Evolutionary conservation across 208 protist genomes (phyloP), one percentile per base, ranked within the genome.

Genomic region (Trypanosoma rangeli): DNA sequence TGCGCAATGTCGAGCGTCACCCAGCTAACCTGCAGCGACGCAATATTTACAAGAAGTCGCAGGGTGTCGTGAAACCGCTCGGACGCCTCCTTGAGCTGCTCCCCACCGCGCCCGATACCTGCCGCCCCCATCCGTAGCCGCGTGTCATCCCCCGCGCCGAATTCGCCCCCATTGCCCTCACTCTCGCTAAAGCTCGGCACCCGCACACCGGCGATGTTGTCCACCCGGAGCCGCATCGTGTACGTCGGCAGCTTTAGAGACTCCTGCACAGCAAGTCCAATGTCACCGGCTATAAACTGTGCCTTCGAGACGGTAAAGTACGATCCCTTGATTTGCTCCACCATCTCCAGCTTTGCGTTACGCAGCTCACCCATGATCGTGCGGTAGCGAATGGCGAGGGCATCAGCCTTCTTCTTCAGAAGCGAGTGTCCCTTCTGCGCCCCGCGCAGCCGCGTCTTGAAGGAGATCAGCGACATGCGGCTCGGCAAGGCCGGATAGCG

Each of bases 331-430:
- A 96, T 94, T 73, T 95, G 84, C 31, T 95, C 80, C 35, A 74
- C 82, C 76, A 96, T 84, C 39, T 95, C 84, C 7, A 95, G 75
- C 70, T 97, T 97, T 0, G 90, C 87, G 18, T 90, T 83, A 49
- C 87, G 94, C 68, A 99, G 97, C 59, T 99, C 89, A 22, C 79
- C 83, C 73, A 99, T 84, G 67, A 99, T 93, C 26, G 76, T 55
- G 66, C 98, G 89, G 86, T 99, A 99, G 49, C 95, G 87, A 63
- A 99, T 74, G 18, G 87, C 95, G n/a, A 99, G 89, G 18, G 99
- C 99, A 83, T 99, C 99, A 26, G 95, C 87, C 84, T 99, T 99
- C 79, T 99, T 99, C 87, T 99, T 99, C 31, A 99, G 90, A 55
- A 99, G 90, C 57, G 84, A 94, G 88, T 99, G 97, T 12, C 99